Conservation (phyloP, 495 filamentous ascomycete species). For the Hamigera avellanea region DNA sequence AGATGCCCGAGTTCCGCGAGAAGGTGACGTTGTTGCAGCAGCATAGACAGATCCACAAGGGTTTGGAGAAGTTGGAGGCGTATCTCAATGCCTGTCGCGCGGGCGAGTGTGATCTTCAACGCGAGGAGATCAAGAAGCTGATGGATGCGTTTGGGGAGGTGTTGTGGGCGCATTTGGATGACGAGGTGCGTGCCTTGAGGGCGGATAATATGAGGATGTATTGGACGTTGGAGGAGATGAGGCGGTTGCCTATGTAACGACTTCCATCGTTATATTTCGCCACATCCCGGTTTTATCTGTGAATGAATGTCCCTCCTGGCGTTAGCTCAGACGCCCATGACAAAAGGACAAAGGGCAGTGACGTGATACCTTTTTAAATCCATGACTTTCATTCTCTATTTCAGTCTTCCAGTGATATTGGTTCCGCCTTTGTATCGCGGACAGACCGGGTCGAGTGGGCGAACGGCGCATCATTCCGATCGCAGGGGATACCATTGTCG, state of each 20-base stretch:
- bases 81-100: constrained; percentile 54
- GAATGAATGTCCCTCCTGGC: too few relatives aligned
- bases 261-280: neutral
- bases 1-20: constrained; percentile 70
- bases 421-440: too few relatives aligned
- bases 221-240: constrained; percentile 71
- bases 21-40: constrained; percentile 61
- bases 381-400: too few relatives aligned
- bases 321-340: too few relatives aligned
- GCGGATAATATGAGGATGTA: constrained; percentile 84
- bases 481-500: too few relatives aligned
- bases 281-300: neutral
- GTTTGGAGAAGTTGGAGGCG: constrained; percentile 58
- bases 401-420: too few relatives aligned
- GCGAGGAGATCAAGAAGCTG: constrained; percentile 53
- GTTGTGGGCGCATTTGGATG: constrained; percentile 60
- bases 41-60: constrained; percentile 70
- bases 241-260: constrained; percentile 53
- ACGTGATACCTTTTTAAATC: too few relatives aligned
- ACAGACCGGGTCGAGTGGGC: too few relatives aligned
- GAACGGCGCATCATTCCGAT: too few relatives aligned
- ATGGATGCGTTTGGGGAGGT: constrained; percentile 60
- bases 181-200: constrained; percentile 57
- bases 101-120: constrained; percentile 56
- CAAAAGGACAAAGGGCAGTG: too few relatives aligned